Conservation (phyloP, 2,329 filamentous ascomycete species). For the Cladosporium halotolerans region DNA sequence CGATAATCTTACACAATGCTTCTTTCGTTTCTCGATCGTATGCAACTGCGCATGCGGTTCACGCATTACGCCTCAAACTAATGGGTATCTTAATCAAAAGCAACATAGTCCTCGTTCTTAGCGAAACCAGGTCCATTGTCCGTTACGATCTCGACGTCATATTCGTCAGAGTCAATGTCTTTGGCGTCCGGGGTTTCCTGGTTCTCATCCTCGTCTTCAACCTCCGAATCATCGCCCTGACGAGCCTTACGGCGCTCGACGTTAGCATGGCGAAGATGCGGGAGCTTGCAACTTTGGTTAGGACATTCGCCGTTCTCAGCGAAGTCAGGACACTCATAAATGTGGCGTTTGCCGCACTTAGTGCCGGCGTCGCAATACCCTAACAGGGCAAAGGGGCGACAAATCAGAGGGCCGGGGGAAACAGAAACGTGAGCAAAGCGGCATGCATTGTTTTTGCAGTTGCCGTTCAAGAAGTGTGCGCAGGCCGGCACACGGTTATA, state of each 20-base stretch:
- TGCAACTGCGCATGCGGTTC: too few relatives aligned
- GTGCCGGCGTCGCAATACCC: constrained; percentile 84
- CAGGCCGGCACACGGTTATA: constrained; percentile 82
- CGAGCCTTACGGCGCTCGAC: constrained; percentile 64
- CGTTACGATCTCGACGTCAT: constrained; percentile 37
- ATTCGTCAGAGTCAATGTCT: constrained; percentile 9
- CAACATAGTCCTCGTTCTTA: constrained; percentile 50
- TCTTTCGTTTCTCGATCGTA: not conserved
- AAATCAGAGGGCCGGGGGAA: constrained; percentile 70
- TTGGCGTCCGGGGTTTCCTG: constrained; percentile 16
- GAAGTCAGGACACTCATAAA: constrained; percentile 84
- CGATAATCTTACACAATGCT: not conserved
- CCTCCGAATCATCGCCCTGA: constrained; percentile 41
- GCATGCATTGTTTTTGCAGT: constrained; percentile 81
- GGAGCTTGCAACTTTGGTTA: constrained; percentile 68
- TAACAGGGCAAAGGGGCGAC: constrained; percentile 73
- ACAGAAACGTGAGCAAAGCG: constrained; percentile 80
- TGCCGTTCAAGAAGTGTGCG: constrained; percentile 81
- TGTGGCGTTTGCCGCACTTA: constrained; percentile 73
- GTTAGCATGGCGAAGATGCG: constrained; percentile 85
- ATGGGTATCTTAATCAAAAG: constrained; percentile 27
- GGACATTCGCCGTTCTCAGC: constrained; percentile 83
- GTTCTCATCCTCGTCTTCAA: constrained; percentile 34
- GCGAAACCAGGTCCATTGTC: constrained; percentile 42
- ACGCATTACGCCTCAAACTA: not conserved